These are phyloP conservation scores for Colletotrichum liriopes DNA, from an alignment of 2,329 filamentous ascomycete genomes.

Conservation along the genomic window DNA sequence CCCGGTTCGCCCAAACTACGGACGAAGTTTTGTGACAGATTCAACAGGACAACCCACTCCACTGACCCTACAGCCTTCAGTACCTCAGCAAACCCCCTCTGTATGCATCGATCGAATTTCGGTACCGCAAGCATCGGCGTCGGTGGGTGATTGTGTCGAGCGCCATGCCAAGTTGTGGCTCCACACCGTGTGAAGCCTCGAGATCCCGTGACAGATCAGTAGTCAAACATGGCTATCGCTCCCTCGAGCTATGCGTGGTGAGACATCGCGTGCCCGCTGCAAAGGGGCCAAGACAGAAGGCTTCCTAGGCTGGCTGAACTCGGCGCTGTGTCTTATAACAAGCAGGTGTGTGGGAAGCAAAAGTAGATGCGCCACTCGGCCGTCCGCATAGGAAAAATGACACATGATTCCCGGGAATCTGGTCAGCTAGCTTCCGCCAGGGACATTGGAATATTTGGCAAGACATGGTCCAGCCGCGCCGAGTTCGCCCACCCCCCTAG, in stretches of 20 bases:
- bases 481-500: not conserved
- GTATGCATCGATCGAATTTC: not conserved
- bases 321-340: constrained; percentile 14
- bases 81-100: too few species aligned
- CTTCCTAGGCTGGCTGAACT: constrained; percentile 10
- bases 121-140: constrained; percentile 11
- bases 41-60: not conserved
- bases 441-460: constrained; percentile 6
- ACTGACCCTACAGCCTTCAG: too few species aligned
- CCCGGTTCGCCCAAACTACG: not conserved
- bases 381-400: constrained; percentile 17
- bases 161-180: not conserved
- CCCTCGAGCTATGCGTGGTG: constrained; percentile 1
- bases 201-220: constrained; percentile 33
- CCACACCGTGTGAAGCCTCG: constrained; percentile 25
- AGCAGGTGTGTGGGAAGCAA: not conserved
- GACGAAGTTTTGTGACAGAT: not conserved
- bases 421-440: constrained; percentile 23
- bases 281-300: not conserved
- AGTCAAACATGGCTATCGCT: constrained; percentile 27
- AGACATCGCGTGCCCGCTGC: constrained; percentile 14
- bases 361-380: constrained; percentile 13
- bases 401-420: constrained; percentile 31
- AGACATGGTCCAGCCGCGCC: constrained; percentile 33
- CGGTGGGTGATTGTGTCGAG: not conserved